Base-by-base conservation (phyloP, 2,329 filamentous ascomycete genomes). In the Boeremia lycopersici region DNA sequence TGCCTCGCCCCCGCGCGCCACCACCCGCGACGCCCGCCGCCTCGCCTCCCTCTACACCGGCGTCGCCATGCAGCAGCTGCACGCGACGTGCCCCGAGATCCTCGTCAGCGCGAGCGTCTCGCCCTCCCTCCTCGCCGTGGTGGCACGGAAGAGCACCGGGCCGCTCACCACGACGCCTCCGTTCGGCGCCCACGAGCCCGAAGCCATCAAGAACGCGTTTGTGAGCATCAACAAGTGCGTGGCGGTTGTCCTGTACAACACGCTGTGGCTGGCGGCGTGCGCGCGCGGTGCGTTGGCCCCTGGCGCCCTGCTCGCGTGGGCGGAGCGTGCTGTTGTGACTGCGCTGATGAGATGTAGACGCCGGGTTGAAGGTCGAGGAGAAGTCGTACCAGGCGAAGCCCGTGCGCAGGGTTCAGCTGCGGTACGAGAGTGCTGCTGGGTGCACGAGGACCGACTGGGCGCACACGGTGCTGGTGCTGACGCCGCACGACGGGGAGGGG, bases 141-240 rank as follows among this genome's bases (percentile, higher is more conserved):
- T 2, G 2, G 38, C 31, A 1, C 38, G 28, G 4, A n/a, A 1
- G 2, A 47, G 36, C 17, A 12, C 6, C 1, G 31, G 31, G 12
- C 35, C 35, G 2, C 6, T 40, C 6, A 23, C 9, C 9, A 6
- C 40, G 10, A 17, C n/a, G 15, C 41, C 34, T 6, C 6, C 36
- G 11, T 53, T 47, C 10, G 30, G 36, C 4, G 4, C 23, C 5
- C 2, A 25, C 3, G 15, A 17, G 23, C 15, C 23, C 6, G 31
- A 53, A 25, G 13, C 11, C 26, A 25, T 31, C 25, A 47, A 19
- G 31, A 47, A 13, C 13, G 42, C 38, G 0, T 28, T 47, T 6
- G 13, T 42, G 12, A 53, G 49, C 17, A 28, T 53, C n/a, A 47
- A 47, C 43, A 30, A 23, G 6, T 47, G 49, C 17, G 11, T 38